Percentiles rank a stretch among this genome's conserved stretches.
phyloP scores from a whole-genome alignment of 768 basidiomycete species.

The Omphalotus guepiniiformis region DNA sequence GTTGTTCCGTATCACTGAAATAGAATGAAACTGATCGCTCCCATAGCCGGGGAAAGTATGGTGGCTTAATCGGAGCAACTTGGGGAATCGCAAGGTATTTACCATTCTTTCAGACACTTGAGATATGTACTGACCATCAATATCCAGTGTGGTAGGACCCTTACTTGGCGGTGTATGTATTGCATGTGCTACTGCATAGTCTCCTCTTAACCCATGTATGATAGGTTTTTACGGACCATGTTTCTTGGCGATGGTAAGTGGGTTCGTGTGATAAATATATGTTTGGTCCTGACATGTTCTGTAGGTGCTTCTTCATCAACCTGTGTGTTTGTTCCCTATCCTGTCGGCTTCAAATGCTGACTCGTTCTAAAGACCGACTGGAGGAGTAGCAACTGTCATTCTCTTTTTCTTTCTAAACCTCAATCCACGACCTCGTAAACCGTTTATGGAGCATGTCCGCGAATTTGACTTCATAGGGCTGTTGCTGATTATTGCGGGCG shows the following conservation, averaged over 20 bases:
- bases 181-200: neutral
- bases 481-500: slow-evolving; percentile 53
- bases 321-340: slow-evolving; percentile 37
- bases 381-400: slow-evolving; percentile 54
- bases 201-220: neutral
- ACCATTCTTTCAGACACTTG: neutral
- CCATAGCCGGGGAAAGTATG: slow-evolving; percentile 63
- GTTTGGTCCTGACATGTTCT: too few species aligned
- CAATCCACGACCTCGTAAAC: slow-evolving; percentile 64
- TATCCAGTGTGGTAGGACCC: slow-evolving; percentile 39
- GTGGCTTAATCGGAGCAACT: slow-evolving; percentile 71
- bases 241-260: slow-evolving; percentile 67
- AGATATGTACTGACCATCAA: neutral
- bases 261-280: neutral
- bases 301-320: slow-evolving; percentile 35
- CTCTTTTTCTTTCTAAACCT: slow-evolving; percentile 75
- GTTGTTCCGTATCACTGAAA: neutral
- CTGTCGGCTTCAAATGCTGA: neutral
- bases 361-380: slow-evolving; percentile 55
- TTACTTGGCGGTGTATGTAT: slow-evolving; percentile 73
- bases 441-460: slow-evolving; percentile 51
- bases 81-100: slow-evolving; percentile 63
- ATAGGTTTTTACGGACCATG: slow-evolving; percentile 68
- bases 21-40: neutral
- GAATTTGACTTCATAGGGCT: slow-evolving; percentile 76